Evolutionary conservation across 148 eudicot genomes (phyloP).

Genomic region (Vaccinium myrtillus): DNA sequence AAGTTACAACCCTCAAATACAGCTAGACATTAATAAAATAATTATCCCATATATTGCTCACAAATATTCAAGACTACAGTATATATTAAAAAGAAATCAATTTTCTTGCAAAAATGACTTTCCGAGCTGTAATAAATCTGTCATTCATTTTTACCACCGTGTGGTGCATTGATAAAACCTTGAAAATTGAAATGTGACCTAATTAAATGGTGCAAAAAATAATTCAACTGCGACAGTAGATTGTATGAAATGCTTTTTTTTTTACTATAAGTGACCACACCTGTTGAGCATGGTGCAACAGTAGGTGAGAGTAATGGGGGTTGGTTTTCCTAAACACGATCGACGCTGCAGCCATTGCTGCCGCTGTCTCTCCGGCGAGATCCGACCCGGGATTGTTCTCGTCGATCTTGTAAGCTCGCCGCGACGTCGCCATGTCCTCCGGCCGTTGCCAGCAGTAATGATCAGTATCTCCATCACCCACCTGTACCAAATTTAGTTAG

Average conservation of each 20-base stretch:
- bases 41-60: not conserved
- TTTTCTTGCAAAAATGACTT: not conserved
- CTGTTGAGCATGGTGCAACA: constrained; percentile 76
- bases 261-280: constrained; percentile 18
- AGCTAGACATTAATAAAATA: not conserved
- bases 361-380: constrained; percentile 80
- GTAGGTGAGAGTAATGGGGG: constrained; percentile 58
- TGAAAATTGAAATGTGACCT: too few relatives aligned
- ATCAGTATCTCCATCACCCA: constrained; percentile 80
- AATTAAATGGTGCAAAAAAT: not conserved
- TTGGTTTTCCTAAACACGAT: constrained; percentile 62
- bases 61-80: not conserved
- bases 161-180: not conserved
- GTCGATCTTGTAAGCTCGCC: constrained; percentile 72
- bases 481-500: constrained; percentile 28
- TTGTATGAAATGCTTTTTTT: not conserved
- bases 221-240: not conserved
- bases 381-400: constrained; percentile 72
- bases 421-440: constrained; percentile 86
- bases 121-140: not conserved
- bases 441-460: constrained; percentile 90
- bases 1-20: not conserved
- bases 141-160: not conserved
- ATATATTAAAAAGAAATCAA: not conserved
- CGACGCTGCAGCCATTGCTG: constrained; percentile 79